phyloP scores from a whole-genome alignment of 2,329 filamentous ascomycete genomes.

The Onygena corvina region DNA sequence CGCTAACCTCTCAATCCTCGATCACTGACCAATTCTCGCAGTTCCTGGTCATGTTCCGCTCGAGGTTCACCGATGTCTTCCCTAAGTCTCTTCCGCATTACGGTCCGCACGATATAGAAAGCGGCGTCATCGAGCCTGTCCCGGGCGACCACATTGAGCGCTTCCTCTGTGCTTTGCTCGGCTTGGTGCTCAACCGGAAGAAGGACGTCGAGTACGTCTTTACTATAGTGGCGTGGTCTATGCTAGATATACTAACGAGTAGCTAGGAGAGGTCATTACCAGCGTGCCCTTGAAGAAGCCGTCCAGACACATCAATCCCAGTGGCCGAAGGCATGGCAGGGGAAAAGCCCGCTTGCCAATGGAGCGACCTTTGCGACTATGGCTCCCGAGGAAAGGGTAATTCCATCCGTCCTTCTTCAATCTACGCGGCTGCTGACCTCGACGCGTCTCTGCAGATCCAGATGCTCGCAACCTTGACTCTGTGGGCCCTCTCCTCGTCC shows the following conservation, averaged over 20 bases:
- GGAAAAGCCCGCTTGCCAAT: slow-evolving; percentile 69
- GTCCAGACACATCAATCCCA: slow-evolving; percentile 72
- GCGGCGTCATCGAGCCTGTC: slow-evolving; percentile 62
- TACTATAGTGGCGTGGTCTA: background rate
- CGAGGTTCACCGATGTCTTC: slow-evolving; percentile 81
- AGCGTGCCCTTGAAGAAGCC: slow-evolving; percentile 85
- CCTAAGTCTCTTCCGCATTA: slow-evolving; percentile 78
- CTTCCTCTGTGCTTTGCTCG: slow-evolving; percentile 77
- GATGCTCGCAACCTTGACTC: slow-evolving; percentile 66
- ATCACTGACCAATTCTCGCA: no score
- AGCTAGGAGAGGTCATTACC: slow-evolving; percentile 81
- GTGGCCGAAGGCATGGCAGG: slow-evolving; percentile 77
- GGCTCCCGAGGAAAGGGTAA: slow-evolving; percentile 67
- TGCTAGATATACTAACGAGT: slow-evolving; percentile 5
- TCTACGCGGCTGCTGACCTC: slow-evolving; percentile 8
- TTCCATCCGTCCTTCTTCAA: slow-evolving; percentile 17
- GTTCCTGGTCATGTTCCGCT: slow-evolving; percentile 98
- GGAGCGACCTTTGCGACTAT: slow-evolving; percentile 71
- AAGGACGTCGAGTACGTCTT: slow-evolving; percentile 86
- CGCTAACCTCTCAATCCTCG: slow-evolving; percentile 24
- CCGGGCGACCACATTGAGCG: slow-evolving; percentile 78
- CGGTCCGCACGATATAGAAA: slow-evolving; percentile 89
- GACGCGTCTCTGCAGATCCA: slow-evolving; percentile 48
- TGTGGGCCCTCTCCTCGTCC: slow-evolving; percentile 84
- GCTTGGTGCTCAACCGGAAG: slow-evolving; percentile 86